Base-by-base conservation (phyloP, 1,284 basidiomycete species). In the Malassezia pachydermatis region DNA sequence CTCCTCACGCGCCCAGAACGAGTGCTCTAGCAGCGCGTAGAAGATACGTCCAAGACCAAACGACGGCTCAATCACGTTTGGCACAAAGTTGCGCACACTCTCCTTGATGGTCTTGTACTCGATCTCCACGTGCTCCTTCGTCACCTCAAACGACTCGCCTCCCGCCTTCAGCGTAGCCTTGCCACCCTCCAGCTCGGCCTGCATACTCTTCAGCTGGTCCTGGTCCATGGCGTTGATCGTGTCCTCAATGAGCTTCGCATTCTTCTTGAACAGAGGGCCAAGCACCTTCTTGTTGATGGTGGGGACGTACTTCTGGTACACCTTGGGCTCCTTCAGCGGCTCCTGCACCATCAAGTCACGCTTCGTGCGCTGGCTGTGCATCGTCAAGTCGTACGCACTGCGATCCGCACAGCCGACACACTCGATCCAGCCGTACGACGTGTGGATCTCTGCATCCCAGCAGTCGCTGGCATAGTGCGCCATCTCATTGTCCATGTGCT, bases 381-480 rank as follows among this genome's bases (percentile, higher is more conserved):
- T 79, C n/a, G 76, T 79, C 45, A 81, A 67, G 60, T 98, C 94
- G 75, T 95, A 98, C 24, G 94, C 94, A 9, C 88, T 87, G 47
- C 94, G 84, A 75, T 99, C 92, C 38, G 94, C 92, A 74, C 94
- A 98, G n/a, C 92, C 94, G 42, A 96, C 90, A 73, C 92, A 98
- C 76, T 98, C 94, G 54, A 88, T 92, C 94, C 94, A 98, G 43
- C 92, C 92, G 63, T 83, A 84, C 39, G 86, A 85, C 47, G 87
- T 90, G 64, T 89, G 79, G 59, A 98, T 95, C 77, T 98, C 92
- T 51, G 90, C 90, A 72, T 98, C 92, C 92, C 92, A 99, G 75
- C 92, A 98, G 76, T 98, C 92, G 25, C 88, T 81, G 50, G 92
- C 92, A 73, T 98, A 98, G 74, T 98, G 92, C 0, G 92, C 92